A percentile compares a stretch with the other conserved stretches of the same genome.
Conservation (phyloP, 441 rosid species). For the Croton setiger region DNA sequence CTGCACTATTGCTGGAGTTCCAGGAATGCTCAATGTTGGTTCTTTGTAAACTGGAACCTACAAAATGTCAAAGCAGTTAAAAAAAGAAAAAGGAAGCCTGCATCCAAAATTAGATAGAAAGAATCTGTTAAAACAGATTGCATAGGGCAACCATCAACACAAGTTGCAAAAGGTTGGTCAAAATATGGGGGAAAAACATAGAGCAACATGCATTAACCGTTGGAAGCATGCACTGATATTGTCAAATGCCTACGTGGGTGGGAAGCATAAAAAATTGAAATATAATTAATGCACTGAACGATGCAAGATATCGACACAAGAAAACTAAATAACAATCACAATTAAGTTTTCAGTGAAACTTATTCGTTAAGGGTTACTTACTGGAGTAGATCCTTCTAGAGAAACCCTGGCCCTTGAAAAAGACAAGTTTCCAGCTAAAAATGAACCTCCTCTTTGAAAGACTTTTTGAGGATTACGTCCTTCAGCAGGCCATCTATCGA, state of each 20-base stretch:
- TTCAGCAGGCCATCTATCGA: constrained; percentile 94
- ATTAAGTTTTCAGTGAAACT: not conserved
- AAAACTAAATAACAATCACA: not conserved
- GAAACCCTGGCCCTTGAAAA: constrained; percentile 98
- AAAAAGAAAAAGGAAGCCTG: not conserved
- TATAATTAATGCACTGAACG: not conserved
- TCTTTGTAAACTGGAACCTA: constrained; percentile 87
- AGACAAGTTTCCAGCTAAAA: constrained; percentile 96
- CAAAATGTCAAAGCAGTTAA: constrained; percentile 15
- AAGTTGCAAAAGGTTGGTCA: not conserved
- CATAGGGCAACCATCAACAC: not conserved
- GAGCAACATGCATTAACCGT: not conserved
- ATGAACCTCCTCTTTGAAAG: constrained; percentile 86
- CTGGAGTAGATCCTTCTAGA: constrained; percentile 90
- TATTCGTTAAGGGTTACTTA: constrained; percentile 40
- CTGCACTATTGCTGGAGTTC: constrained; percentile 90
- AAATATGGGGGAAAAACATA: not conserved
- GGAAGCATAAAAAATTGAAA: not conserved
- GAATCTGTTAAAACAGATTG: not conserved
- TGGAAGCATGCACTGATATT: not conserved
- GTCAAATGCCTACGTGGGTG: not conserved
- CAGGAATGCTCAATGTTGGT: constrained; percentile 71
- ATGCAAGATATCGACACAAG: too few relatives aligned
- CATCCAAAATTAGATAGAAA: not conserved
- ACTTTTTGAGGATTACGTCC: constrained; percentile 84